Evolutionary conservation across 106 monocot genomes (phyloP).

Genomic region (Gastrodia elata): DNA sequence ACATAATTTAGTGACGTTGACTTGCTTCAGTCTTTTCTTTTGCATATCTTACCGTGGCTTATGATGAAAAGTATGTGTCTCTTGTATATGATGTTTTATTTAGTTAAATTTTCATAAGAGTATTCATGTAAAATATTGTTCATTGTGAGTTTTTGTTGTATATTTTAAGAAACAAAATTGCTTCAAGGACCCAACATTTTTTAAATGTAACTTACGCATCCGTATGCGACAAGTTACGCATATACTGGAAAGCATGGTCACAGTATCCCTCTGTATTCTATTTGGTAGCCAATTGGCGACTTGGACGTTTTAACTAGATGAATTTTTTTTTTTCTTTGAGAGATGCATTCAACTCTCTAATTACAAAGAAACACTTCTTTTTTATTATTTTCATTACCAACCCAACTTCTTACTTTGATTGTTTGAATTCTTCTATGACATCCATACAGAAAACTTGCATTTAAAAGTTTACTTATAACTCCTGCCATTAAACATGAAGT

Average conservation of each 20-base stretch:
- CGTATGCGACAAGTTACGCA: too few relatives aligned
- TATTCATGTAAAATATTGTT: too few relatives aligned
- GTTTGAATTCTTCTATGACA: not conserved
- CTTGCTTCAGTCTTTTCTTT: too few relatives aligned
- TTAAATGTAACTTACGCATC: too few relatives aligned
- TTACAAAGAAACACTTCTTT: not conserved
- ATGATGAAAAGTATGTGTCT: too few relatives aligned
- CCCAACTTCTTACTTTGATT: not conserved
- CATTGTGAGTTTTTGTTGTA: too few relatives aligned
- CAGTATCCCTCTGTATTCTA: not conserved
- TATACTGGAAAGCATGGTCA: not conserved
- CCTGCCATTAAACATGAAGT: not conserved
- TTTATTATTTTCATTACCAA: not conserved
- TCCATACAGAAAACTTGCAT: not conserved
- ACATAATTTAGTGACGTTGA: too few relatives aligned
- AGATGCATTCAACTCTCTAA: constrained; percentile 1
- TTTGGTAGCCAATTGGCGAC: not conserved
- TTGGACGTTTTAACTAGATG: not conserved
- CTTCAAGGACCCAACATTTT: too few relatives aligned
- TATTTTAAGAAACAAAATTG: too few relatives aligned
- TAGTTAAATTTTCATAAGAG: too few relatives aligned
- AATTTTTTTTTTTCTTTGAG: not conserved
- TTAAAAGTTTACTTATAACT: not conserved
- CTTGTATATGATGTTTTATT: too few relatives aligned
- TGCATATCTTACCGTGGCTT: too few relatives aligned